A percentile compares a stretch with the other conserved stretches of the same genome.
These are phyloP conservation scores for Ophiosphaerella herpotricha DNA, from an alignment of 2,329 filamentous ascomycete species.

Conservation along the genomic window DNA sequence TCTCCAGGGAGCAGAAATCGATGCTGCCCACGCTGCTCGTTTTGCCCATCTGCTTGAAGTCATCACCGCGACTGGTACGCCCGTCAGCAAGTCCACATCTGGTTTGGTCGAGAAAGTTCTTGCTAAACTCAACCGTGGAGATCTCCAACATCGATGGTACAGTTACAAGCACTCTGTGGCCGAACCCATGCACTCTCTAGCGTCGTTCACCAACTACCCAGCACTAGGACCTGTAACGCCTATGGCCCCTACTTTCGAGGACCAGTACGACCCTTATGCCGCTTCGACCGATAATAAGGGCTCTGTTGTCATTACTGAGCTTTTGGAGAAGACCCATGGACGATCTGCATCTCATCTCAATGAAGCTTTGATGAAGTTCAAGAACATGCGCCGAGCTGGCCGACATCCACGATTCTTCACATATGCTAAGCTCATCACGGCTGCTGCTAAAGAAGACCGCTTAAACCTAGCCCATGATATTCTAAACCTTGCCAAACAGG, in stretches of 20 bases:
- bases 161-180: slow-evolving; percentile 57
- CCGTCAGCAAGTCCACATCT: slow-evolving; percentile 61
- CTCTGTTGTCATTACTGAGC: slow-evolving; percentile 86
- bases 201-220: slow-evolving; percentile 56
- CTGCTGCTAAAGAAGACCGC: slow-evolving; percentile 83
- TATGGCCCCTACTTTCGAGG: slow-evolving; percentile 69
- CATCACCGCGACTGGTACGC: slow-evolving; percentile 57
- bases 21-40: slow-evolving; percentile 62
- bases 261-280: slow-evolving; percentile 88
- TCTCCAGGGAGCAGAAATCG: slow-evolving; percentile 52
- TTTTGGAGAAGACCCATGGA: slow-evolving; percentile 79
- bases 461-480: slow-evolving; percentile 84
- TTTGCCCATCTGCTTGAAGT: slow-evolving; percentile 67
- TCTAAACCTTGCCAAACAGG: slow-evolving; percentile 82
- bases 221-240: slow-evolving; percentile 54
- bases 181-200: slow-evolving; percentile 53
- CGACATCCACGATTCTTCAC: slow-evolving; percentile 95
- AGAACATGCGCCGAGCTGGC: slow-evolving; percentile 89
- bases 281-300: slow-evolving; percentile 91
- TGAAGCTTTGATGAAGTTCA: slow-evolving; percentile 81
- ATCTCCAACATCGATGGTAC: slow-evolving; percentile 62
- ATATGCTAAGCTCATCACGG: slow-evolving; percentile 91
- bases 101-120: slow-evolving; percentile 63
- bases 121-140: slow-evolving; percentile 56
- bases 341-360: slow-evolving; percentile 74